Conservation (phyloP, 768 basidiomycete species). For the Chiua virens region DNA sequence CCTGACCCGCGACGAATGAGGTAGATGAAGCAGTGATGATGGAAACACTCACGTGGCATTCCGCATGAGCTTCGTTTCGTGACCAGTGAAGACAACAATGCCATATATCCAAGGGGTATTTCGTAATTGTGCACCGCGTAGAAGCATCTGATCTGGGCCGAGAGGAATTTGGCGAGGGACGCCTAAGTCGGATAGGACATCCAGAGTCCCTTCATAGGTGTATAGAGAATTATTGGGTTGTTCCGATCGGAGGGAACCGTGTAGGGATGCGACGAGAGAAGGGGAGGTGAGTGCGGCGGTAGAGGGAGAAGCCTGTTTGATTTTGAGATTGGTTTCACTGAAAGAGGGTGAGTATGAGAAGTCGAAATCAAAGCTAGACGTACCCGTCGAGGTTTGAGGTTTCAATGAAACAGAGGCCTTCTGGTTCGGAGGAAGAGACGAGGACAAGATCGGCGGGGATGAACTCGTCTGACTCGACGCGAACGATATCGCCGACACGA, state of each 20-base stretch:
- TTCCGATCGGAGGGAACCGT: slow-evolving; percentile 87
- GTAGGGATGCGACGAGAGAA: slow-evolving; percentile 64
- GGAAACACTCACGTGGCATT: slow-evolving; percentile 83
- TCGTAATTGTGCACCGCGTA: slow-evolving; percentile 92
- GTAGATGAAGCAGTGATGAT: no score
- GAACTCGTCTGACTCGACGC: slow-evolving; percentile 88
- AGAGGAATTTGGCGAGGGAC: slow-evolving; percentile 81
- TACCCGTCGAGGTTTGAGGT: slow-evolving; percentile 98
- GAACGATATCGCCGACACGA: slow-evolving; percentile 87
- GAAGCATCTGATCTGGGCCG: slow-evolving; percentile 91
- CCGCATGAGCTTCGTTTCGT: slow-evolving; percentile 97
- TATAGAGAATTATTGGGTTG: slow-evolving; percentile 98
- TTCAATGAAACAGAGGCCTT: slow-evolving; percentile 96
- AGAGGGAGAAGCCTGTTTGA: slow-evolving; percentile 90
- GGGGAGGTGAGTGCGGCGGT: slow-evolving; percentile 81
- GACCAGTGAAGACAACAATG: slow-evolving; percentile 90
- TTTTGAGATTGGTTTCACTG: slow-evolving; percentile 98
- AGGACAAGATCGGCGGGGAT: slow-evolving; percentile 94
- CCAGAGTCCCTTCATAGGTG: slow-evolving; percentile 86
- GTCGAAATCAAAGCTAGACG: slow-evolving; percentile 3
- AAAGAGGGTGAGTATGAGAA: neutral
- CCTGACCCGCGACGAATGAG: slow-evolving; percentile 37
- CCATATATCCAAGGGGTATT: slow-evolving; percentile 98
- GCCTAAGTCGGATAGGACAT: slow-evolving; percentile 54
- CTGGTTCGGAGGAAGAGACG: slow-evolving; percentile 89